These are phyloP conservation scores for Pichiaceae sp. DNA, from an alignment of 1,139 yeast species.

Conservation along the genomic window DNA sequence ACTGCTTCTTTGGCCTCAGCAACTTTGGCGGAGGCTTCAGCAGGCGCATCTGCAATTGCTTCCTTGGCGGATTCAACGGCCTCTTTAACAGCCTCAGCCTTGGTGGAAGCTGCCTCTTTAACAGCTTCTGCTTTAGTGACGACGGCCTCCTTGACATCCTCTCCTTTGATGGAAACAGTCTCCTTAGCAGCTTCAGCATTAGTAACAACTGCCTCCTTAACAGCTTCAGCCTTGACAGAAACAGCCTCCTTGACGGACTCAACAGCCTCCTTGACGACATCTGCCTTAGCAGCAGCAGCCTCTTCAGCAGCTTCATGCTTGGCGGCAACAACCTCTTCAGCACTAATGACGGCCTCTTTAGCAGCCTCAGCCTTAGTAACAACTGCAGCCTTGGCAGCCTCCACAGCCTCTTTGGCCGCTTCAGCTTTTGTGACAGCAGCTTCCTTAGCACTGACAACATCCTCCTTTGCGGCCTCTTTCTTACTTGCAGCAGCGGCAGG, in stretches of 20 bases:
- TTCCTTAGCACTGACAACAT: neutral
- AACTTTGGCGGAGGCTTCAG: too few relatives aligned
- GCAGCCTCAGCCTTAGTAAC: too few relatives aligned
- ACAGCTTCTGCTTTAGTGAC: neutral
- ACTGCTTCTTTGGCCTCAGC: neutral
- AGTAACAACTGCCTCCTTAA: conserved; percentile 2
- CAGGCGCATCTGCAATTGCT: too few relatives aligned
- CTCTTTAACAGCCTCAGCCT: neutral
- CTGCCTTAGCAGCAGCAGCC: neutral
- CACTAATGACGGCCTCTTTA: too few relatives aligned
- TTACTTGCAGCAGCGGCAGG: conserved; percentile 2
- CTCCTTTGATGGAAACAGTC: neutral
- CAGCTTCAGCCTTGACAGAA: neutral
- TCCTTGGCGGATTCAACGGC: neutral
- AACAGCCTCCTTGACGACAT: neutral
- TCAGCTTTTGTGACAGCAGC: neutral
- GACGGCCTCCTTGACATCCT: neutral
- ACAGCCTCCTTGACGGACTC: neutral
- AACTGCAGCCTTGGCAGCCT: neutral
- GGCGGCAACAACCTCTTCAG: neutral
- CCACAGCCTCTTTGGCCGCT: neutral
- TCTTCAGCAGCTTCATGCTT: neutral
- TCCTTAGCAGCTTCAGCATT: conserved; percentile 1
- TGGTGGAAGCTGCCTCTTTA: neutral
- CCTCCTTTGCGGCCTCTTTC: neutral